A percentile compares a stretch with the other conserved stretches of the same genome.
These are phyloP conservation scores for Benincasa hispida DNA, from an alignment of 306 rosid species.

Conservation along the genomic window DNA sequence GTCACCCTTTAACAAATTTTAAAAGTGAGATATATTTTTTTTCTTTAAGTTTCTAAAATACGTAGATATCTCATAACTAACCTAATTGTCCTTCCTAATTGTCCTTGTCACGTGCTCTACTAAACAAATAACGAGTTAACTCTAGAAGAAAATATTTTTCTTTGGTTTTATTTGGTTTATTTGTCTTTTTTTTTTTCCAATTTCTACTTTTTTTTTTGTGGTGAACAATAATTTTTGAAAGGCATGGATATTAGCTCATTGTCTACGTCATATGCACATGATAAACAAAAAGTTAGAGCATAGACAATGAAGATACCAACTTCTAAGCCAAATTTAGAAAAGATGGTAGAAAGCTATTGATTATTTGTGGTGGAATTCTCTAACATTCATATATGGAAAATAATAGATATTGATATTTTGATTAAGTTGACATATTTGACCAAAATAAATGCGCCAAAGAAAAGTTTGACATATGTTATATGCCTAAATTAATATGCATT, in stretches of 20 bases:
- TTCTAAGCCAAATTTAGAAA: neutral
- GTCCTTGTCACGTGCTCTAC: neutral
- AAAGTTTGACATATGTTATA: neutral
- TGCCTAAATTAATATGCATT: too few species aligned
- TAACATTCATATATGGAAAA: neutral
- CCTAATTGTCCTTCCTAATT: neutral
- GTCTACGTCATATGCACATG: neutral
- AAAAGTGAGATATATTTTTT: too few species aligned
- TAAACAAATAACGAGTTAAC: neutral
- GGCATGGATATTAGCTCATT: neutral
- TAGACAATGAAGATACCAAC: neutral
- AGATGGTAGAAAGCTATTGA: neutral
- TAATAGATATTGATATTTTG: neutral
- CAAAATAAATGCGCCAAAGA: neutral
- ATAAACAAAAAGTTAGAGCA: neutral
- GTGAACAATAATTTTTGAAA: neutral
- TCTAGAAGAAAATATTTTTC: neutral
- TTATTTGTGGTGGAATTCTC: neutral
- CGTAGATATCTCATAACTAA: neutral
- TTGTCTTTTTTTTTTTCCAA: neutral
- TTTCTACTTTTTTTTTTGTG: neutral
- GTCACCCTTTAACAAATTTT: too few species aligned
- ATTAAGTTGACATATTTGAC: neutral
- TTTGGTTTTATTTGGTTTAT: neutral
- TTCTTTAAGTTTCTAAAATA: too few species aligned